Conservation (phyloP, 2,329 filamentous ascomycete species). For the Parasarocladium wereldwijsianum region DNA sequence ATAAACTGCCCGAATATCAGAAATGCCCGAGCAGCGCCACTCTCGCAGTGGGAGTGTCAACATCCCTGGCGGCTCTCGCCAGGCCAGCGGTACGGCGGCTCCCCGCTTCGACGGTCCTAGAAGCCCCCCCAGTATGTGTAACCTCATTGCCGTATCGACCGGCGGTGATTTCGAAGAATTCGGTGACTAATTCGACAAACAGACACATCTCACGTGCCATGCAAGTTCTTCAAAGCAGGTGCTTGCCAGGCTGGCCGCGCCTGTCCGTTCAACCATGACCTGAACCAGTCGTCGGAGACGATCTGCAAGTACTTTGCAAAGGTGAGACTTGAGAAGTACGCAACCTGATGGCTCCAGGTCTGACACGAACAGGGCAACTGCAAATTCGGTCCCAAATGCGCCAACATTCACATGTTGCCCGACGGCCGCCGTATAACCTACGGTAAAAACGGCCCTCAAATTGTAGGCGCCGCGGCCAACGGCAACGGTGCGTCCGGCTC, state of each 20-base stretch:
- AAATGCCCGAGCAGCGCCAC: constrained; percentile 41
- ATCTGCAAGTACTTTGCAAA: constrained; percentile 99
- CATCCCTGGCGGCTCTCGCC: constrained; percentile 22
- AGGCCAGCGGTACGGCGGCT: constrained; percentile 14
- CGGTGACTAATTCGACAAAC: neutral
- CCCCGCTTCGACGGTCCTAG: constrained; percentile 42
- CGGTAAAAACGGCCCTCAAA: constrained; percentile 52
- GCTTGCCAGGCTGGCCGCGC: constrained; percentile 91
- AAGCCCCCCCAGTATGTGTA: constrained; percentile 46
- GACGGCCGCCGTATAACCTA: constrained; percentile 87
- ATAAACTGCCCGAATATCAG: too few relatives aligned
- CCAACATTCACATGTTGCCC: constrained; percentile 86
- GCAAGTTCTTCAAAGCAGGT: constrained; percentile 98
- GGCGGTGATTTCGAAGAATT: constrained; percentile 1
- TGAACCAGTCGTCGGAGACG: constrained; percentile 70
- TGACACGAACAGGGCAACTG: constrained; percentile 65
- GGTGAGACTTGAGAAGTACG: constrained; percentile 30
- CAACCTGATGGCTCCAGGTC: neutral
- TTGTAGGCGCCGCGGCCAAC: constrained; percentile 39
- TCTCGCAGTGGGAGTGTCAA: constrained; percentile 43
- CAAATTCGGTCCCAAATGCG: constrained; percentile 97
- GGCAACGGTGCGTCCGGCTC: constrained; percentile 30
- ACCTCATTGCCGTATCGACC: constrained; percentile 2
- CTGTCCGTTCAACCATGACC: constrained; percentile 91
- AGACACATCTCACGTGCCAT: constrained; percentile 96